These are phyloP conservation scores for Gardenia jasminoides DNA, from an alignment of 257 asterid species.

Conservation along the genomic window DNA sequence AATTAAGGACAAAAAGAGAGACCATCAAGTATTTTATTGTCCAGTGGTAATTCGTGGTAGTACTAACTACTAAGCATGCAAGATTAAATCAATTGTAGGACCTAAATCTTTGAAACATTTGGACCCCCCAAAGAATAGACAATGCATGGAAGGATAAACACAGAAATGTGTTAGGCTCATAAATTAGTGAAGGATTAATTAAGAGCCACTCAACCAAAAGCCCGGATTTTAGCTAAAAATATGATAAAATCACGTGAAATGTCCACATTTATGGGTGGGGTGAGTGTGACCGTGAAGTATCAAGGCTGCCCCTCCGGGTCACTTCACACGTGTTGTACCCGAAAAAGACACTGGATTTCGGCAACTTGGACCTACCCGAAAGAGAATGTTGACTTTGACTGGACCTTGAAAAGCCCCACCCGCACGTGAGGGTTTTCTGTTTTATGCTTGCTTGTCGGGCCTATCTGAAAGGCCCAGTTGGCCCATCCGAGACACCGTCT, in stretches of 20 bases:
- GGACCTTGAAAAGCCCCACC: conserved; percentile 35
- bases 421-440: conserved; percentile 45
- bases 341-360: conserved; percentile 23
- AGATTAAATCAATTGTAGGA: conserved; percentile 1
- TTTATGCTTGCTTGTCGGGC: conserved; percentile 43
- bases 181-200: conserved; percentile 8
- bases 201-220: conserved; percentile 16
- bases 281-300: conserved; percentile 13
- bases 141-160: neutral
- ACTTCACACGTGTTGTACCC: conserved; percentile 40
- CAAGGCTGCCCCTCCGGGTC: conserved; percentile 10
- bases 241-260: conserved; percentile 38
- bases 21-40: too few species aligned
- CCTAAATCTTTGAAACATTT: conserved; percentile 1
- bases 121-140: neutral
- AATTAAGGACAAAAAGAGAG: too few species aligned
- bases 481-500: conserved; percentile 20
- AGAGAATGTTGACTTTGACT: conserved; percentile 41
- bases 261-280: conserved; percentile 15
- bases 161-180: neutral
- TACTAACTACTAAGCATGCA: too few species aligned
- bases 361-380: conserved; percentile 23
- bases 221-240: conserved; percentile 19
- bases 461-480: conserved; percentile 21
- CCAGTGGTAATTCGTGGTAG: too few species aligned